Conservation (phyloP, 2,329 filamentous ascomycete species). For the Sporothrix dimorphospora region DNA sequence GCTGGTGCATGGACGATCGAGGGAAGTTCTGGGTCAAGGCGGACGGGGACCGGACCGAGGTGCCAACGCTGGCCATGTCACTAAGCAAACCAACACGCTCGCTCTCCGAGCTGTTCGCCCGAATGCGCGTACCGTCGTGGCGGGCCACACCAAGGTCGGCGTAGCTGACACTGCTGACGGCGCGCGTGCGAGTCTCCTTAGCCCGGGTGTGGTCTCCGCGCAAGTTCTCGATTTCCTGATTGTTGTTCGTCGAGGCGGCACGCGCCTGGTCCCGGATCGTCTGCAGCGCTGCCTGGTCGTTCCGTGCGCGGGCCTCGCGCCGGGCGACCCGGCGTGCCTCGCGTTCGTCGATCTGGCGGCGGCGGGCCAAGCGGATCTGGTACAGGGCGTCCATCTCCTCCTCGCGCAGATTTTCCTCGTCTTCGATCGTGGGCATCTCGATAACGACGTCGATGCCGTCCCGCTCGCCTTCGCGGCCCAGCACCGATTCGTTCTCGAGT, state of each 20-base stretch:
- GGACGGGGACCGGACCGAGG: constrained; percentile 42
- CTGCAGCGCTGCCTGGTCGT: constrained; percentile 71
- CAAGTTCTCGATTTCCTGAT: constrained; percentile 63
- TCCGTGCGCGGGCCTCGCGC: constrained; percentile 70
- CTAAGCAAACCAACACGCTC: constrained; percentile 72
- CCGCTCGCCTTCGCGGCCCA: constrained; percentile 87
- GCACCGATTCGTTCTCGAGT: constrained; percentile 75
- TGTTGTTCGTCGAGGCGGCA: constrained; percentile 48
- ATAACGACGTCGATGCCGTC: constrained; percentile 89
- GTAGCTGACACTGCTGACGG: constrained; percentile 76
- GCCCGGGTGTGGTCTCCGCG: constrained; percentile 59
- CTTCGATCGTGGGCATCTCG: constrained; percentile 78
- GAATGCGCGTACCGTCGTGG: constrained; percentile 75
- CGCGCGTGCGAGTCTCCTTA: constrained; percentile 63
- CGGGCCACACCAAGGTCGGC: constrained; percentile 74
- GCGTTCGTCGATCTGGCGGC: constrained; percentile 74
- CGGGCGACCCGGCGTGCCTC: constrained; percentile 73
- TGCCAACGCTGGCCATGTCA: constrained; percentile 66
- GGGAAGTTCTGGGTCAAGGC: constrained; percentile 34
- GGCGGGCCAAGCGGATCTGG: constrained; percentile 79
- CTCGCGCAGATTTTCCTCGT: constrained; percentile 77
- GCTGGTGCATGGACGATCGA: constrained; percentile 40
- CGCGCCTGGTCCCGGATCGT: constrained; percentile 63
- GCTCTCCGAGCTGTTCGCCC: constrained; percentile 73
- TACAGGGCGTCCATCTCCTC: constrained; percentile 92